Percentiles rank a stretch among this genome's conserved stretches.
Conservation (phyloP, 2,329 filamentous ascomycete genomes). For the Talaromyces verruculosus region DNA sequence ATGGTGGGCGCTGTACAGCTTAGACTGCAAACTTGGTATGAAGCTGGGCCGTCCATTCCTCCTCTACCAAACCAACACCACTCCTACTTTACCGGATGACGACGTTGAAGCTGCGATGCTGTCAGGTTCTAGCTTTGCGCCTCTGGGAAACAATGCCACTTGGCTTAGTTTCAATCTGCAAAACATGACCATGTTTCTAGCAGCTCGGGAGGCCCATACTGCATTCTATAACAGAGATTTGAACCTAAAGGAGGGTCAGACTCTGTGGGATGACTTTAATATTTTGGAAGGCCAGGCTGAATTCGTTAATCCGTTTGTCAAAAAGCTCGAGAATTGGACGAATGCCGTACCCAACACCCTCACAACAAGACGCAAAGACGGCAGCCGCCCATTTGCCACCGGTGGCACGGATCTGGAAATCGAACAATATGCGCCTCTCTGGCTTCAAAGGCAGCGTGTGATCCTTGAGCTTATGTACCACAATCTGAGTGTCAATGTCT, state of each 20-base stretch:
- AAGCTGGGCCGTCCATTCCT: slow-evolving; percentile 51
- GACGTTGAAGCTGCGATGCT: slow-evolving; percentile 32
- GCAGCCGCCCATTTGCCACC: slow-evolving; percentile 39
- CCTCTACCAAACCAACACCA: slow-evolving; percentile 35
- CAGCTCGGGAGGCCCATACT: slow-evolving; percentile 35
- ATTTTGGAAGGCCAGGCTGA: slow-evolving; percentile 36
- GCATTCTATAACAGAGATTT: slow-evolving; percentile 37
- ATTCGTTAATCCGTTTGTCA: slow-evolving; percentile 31
- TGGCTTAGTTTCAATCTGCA: slow-evolving; percentile 44
- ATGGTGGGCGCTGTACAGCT: slow-evolving; percentile 54
- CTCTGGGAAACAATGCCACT: slow-evolving; percentile 38
- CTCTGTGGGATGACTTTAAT: slow-evolving; percentile 34
- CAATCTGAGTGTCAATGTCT: slow-evolving; percentile 39
- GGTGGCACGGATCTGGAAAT: slow-evolving; percentile 38
- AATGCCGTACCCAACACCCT: slow-evolving; percentile 41
- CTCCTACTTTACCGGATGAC: slow-evolving; percentile 42
- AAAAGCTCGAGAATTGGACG: slow-evolving; percentile 36
- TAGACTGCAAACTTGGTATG: slow-evolving; percentile 51
- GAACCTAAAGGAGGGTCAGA: slow-evolving; percentile 27
- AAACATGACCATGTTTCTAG: slow-evolving; percentile 37
- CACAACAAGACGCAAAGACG: slow-evolving; percentile 38
- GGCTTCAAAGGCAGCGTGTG: slow-evolving; percentile 47
- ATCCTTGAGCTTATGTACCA: slow-evolving; percentile 47
- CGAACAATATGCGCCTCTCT: slow-evolving; percentile 41
- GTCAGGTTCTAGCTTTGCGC: slow-evolving; percentile 36